Evolutionary conservation across 176 grass and related monocot species (phyloP).

Genomic region (Aegilops bicornis): DNA sequence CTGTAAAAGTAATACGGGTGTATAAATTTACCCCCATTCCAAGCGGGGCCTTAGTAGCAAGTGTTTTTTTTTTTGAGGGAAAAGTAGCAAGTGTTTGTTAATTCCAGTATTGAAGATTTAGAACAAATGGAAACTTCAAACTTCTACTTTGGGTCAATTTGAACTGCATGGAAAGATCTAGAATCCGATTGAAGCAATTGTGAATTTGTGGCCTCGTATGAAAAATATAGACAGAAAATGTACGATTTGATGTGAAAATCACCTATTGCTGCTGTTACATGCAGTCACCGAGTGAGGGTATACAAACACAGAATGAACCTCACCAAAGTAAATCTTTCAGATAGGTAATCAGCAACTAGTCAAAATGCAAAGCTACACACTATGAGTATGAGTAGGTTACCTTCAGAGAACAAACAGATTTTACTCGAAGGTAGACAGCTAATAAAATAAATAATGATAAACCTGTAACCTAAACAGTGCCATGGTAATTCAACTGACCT

Average conservation of each 20-base stretch:
- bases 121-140: background rate
- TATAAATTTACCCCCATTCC: too few relatives aligned
- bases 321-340: background rate
- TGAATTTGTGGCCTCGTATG: background rate
- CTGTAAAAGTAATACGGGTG: too few relatives aligned
- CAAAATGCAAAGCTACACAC: constrained; percentile 8
- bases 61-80: background rate
- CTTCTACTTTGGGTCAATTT: background rate
- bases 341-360: constrained; percentile 7
- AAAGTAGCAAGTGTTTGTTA: background rate
- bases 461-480: background rate
- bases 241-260: background rate
- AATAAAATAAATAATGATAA: constrained; percentile 5
- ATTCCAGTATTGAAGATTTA: background rate
- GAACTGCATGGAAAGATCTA: background rate
- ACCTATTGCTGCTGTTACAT: background rate
- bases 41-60: background rate
- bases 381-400: background rate
- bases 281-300: background rate
- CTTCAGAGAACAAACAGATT: constrained; percentile 5
- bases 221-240: background rate
- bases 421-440: background rate
- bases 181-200: background rate
- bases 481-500: constrained; percentile 51
- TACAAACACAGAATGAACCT: background rate